Base-by-base conservation (phyloP, 192 early-diverging fungal species). In the Coemansia sp. region DNA sequence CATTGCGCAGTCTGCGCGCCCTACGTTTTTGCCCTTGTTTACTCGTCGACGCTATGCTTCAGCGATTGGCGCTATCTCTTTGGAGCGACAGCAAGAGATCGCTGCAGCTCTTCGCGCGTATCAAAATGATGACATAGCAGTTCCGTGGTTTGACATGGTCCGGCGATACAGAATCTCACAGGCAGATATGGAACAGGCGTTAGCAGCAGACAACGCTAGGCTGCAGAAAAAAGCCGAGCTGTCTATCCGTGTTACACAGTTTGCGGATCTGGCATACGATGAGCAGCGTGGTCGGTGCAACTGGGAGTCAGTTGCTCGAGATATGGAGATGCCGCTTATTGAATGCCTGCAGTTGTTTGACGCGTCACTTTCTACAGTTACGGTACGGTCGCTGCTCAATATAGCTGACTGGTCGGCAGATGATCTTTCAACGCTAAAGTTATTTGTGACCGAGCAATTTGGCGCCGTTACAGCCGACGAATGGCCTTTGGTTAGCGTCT, bases 311-410 rank as follows among this genome's bases (percentile, higher is more conserved):
- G 40, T 44, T 44, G 14, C 40, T 5, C 11, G 15, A n/a, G 40
- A 44, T 44, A 44, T 44, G 40, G 40, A n/a, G 15, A 44, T 44
- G 40, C 40, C 40, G 40, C 40, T 44, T 12, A n/a, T 44, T n/a
- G 52, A 54, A 25, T 54, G 52, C 14, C 15, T 54, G 23, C 25
- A n/a, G 14, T 15, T 54, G 25, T 54, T 26, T 54, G 22, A 54
- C 0, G 15, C 52, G 4, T 28, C 52, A 0, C 22, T 28, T 0
- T 54, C 52, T 12, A 26, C 52, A 2, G 6, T 54, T 17, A 34
- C 23, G 10, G 23, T 25, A 3, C 23, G 52, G 26, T 54, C n/a
- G 5, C 26, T 54, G 23, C 52, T 26, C 0, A 54, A 54, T 10
- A n/a, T 54, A 5, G 17, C 28, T 1, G 52, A 54, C 22, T 54